A percentile compares a stretch with the other conserved stretches of the same genome.
Conservation (phyloP, 257 asterid genomes). For the Capsicum chinense region DNA sequence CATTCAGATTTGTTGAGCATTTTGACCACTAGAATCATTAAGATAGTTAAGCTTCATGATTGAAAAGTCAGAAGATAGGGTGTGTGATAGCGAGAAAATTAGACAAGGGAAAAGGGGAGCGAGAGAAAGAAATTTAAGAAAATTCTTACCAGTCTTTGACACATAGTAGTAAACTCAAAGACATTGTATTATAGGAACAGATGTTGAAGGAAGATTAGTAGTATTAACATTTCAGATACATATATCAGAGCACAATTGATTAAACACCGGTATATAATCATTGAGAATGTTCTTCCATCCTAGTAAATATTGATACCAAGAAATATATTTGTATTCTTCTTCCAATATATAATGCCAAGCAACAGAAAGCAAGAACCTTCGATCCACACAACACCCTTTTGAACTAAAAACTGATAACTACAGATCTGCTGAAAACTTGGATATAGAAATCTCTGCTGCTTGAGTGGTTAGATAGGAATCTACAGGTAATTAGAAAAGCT, state of each 20-base stretch:
- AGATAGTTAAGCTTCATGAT: not conserved
- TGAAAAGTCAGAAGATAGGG: slow-evolving; percentile 18
- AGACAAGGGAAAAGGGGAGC: not conserved
- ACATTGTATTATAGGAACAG: not conserved
- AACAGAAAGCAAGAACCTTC: not conserved
- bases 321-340: not conserved
- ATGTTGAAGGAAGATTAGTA: not conserved
- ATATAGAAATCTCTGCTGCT: not conserved
- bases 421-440: not conserved
- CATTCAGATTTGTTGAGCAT: not conserved
- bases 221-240: not conserved
- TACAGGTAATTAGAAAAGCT: slow-evolving; percentile 16
- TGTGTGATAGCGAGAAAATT: not conserved
- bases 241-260: not conserved
- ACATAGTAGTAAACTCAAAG: not conserved
- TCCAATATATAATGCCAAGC: not conserved
- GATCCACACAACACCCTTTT: not conserved
- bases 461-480: not conserved
- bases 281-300: not conserved
- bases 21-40: not conserved
- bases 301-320: not conserved
- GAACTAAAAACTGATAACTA: not conserved
- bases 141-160: slow-evolving; percentile 18
- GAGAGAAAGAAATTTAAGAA: not conserved
- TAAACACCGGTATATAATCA: slow-evolving; percentile 2